Base-by-base conservation (phyloP, 805 yeast genomes). In the Candida schatavii region DNA sequence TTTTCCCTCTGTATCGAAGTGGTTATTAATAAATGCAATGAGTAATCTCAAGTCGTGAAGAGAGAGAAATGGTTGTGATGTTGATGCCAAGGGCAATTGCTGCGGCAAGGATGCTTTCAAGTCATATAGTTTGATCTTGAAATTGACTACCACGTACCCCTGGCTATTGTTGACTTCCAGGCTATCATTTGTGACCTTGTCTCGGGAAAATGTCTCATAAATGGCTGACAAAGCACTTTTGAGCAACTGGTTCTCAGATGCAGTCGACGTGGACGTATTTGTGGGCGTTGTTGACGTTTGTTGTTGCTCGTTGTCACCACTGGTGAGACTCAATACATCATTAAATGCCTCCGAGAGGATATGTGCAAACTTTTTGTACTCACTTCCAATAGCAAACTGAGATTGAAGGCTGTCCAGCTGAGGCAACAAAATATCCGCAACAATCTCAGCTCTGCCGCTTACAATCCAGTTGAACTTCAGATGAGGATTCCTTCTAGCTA, bases 351-450 rank as follows among this genome's bases (percentile, higher is more conserved):
- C 54, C 15, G 61, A 51, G 35, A 63, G 48, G 18, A 59, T 52
- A 20, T 56, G 64, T 47, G 55, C 57, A 36, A 53, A 54, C 45
- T 47, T 51, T 30, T 43, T 51, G 43, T 54, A 57, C 28, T 56
- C 59, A 27, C 34, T 34, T 17, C 43, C 46, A 13, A 52, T 36
- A 17, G 35, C 43, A 37, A 37, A 37, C 31, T 41, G 23, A n/a
- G 27, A 25, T 49, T 13, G 51, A 51, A 5, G 56, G 45, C 44
- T 55, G 49, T 15, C 71, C n/a, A n/a, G n/a, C 23, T 64, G 68
- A 1, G 95, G 93, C 23, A 85, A 67, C 75, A 82, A 80, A 17
- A 86, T 77, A 61, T 86, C 93, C 3, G 88, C 85, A 14, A 75
- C 66, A 3, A 86, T 63, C 44, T 85, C 89, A 3, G 82, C 80